Evolutionary conservation across 2,329 filamentous ascomycete species (phyloP), one percentile per base, ranked within the genome.

Genomic region (Colletotrichum viniferum): DNA sequence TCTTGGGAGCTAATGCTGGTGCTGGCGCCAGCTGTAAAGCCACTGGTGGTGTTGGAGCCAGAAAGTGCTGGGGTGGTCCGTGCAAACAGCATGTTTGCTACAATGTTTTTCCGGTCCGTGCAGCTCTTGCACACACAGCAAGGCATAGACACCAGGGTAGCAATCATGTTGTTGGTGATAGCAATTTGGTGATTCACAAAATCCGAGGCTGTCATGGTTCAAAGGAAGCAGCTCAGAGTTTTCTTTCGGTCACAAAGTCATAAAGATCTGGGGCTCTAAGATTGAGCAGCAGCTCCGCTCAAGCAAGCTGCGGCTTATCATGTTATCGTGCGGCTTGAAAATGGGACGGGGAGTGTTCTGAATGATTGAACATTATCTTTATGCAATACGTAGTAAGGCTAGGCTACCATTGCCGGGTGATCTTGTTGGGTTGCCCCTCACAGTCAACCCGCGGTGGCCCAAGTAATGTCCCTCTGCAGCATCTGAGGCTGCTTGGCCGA

Each of bases 341-440:
- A 32, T 13, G 43, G 7, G n/a, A 16, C 43, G 28, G 10, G 32
- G 8, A 24, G 14, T 43, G 36, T 38, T 73, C 69, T 74, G 32
- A 66, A 76, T 65, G 65, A 70, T 70, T 74, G 71, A 56, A 56
- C 61, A 74, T 76, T 76, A 74, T 76, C 64, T 76, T 76, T 76
- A 76, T 32, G 56, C 58, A 75, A 60, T 73, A 73, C 32, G 13
- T 68, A 34, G 58, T 60, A 38, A 60, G 43, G 32, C 68, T 56
- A 60, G 58, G 56, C 63, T 68, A 58, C 65, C 21, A 26, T 48
- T 26, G 18, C 38, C 21, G n/a, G 38, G 18, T 62, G 38, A 43
- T 24, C 69, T 52, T 24, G 34, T 9, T 18, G 66, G 32, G 71
- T 73, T 48, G 58, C 63, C 63, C 34, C 63, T 67, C 26, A 13